phyloP scores from a whole-genome alignment of 2,329 filamentous ascomycete species.

The Penicillium sp. region DNA sequence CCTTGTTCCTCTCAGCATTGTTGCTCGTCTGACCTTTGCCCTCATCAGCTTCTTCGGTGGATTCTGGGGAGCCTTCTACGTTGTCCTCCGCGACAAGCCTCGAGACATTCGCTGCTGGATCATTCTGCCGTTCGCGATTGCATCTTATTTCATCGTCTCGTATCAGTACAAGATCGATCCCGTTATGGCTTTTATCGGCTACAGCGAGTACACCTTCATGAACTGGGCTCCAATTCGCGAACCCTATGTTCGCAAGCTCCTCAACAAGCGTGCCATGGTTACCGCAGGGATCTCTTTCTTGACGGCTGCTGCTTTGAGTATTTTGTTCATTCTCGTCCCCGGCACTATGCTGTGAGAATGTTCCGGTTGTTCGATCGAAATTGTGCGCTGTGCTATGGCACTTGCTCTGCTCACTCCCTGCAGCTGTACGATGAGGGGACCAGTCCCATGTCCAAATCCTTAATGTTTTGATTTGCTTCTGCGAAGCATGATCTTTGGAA shows the following conservation, averaged over 20 bases:
- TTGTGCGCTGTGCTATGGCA: neutral
- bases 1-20: slow-evolving; percentile 83
- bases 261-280: slow-evolving; percentile 79
- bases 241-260: slow-evolving; percentile 81
- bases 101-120: slow-evolving; percentile 78
- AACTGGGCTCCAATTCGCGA: slow-evolving; percentile 85
- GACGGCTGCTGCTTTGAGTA: slow-evolving; percentile 76
- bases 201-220: slow-evolving; percentile 95
- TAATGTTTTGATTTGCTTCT: slow-evolving; percentile 17
- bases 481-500: slow-evolving; percentile 14
- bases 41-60: slow-evolving; percentile 83
- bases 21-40: slow-evolving; percentile 80
- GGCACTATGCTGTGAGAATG: slow-evolving; percentile 56
- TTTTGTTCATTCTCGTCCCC: slow-evolving; percentile 92
- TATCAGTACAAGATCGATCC: slow-evolving; percentile 97
- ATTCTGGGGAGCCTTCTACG: slow-evolving; percentile 90
- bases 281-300: slow-evolving; percentile 73
- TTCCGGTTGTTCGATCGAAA: neutral
- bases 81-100: slow-evolving; percentile 83
- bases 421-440: slow-evolving; percentile 3
- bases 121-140: slow-evolving; percentile 87
- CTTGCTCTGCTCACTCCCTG: neutral
- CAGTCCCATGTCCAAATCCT: slow-evolving; percentile 11
- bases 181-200: slow-evolving; percentile 79
- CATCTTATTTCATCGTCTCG: slow-evolving; percentile 81